A percentile compares a stretch with the other conserved stretches of the same genome.
These are phyloP conservation scores for Cystobasidium onofrii DNA, from an alignment of 768 basidiomycete species.

Conservation along the genomic window DNA sequence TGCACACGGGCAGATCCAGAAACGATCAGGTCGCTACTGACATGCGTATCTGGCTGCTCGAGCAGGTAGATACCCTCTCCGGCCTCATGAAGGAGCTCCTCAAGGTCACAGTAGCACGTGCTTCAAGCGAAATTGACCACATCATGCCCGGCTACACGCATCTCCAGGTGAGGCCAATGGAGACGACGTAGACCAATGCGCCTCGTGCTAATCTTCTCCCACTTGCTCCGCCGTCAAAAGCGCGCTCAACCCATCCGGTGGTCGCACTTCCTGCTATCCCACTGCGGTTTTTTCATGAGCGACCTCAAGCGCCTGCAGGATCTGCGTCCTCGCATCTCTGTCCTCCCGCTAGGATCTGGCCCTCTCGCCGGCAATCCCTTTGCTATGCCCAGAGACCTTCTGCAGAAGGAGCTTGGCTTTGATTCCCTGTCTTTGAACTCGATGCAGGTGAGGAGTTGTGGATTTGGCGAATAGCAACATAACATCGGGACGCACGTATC, in stretches of 20 bases:
- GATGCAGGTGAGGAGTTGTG: conserved; percentile 55
- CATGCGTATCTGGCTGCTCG: conserved; percentile 89
- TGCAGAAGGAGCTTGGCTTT: conserved; percentile 84
- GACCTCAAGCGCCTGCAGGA: conserved; percentile 50
- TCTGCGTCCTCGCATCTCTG: conserved; percentile 62
- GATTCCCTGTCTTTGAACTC: conserved; percentile 84
- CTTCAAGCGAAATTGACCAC: conserved; percentile 83
- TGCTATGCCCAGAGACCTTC: conserved; percentile 81
- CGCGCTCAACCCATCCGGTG: conserved; percentile 97
- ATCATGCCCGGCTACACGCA: conserved; percentile 96
- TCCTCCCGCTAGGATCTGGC: conserved; percentile 86
- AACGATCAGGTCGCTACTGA: conserved; percentile 99
- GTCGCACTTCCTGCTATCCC: conserved; percentile 92
- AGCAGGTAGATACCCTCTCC: conserved; percentile 63
- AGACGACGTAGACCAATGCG: neutral
- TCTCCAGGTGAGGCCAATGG: conserved; percentile 61
- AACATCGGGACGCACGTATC: too few species aligned
- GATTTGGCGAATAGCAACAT: too few species aligned
- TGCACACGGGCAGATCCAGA: conserved; percentile 92
- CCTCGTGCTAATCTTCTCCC: neutral
- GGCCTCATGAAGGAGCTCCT: conserved; percentile 66
- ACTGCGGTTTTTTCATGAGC: conserved; percentile 83
- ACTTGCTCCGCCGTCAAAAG: conserved; percentile 52
- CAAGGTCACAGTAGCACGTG: conserved; percentile 79
- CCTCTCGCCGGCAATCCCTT: conserved; percentile 97